A percentile compares a stretch with the other conserved stretches of the same genome.
These are phyloP conservation scores for Prototheca stagnorum DNA, from an alignment of 163 green algal genomes.

Conservation along the genomic window DNA sequence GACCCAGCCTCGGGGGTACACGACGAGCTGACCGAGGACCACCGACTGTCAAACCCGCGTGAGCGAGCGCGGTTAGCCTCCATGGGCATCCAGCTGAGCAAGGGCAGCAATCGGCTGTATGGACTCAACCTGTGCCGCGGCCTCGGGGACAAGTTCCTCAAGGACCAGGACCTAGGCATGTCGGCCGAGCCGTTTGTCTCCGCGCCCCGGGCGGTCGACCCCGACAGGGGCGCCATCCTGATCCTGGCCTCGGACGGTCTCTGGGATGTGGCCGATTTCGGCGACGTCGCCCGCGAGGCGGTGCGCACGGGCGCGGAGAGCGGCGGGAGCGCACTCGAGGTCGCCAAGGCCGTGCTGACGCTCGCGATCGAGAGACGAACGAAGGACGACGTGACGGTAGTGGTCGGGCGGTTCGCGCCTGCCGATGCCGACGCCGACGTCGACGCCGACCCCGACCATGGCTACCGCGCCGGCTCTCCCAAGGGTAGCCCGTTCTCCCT, in stretches of 20 bases:
- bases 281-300: conserved; percentile 16
- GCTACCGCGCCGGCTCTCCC: no score
- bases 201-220: conserved; percentile 10
- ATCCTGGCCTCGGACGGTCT: conserved; percentile 63
- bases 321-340: conserved; percentile 7
- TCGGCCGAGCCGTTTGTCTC: conserved; percentile 46
- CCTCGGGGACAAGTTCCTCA: conserved; percentile 55
- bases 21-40: conserved; percentile 38
- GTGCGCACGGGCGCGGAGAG: no score
- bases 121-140: conserved; percentile 66
- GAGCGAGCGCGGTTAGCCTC: conserved; percentile 44
- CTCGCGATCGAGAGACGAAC: conserved; percentile 28
- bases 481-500: no score
- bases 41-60: conserved; percentile 33
- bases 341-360: conserved; percentile 26
- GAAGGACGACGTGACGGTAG: conserved; percentile 51
- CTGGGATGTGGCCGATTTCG: conserved; percentile 54
- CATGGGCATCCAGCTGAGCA: conserved; percentile 17
- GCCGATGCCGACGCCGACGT: conserved; percentile 2
- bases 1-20: not conserved
- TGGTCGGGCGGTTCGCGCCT: conserved; percentile 18
- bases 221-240: conserved; percentile 25
- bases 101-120: conserved; percentile 40
- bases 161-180: conserved; percentile 60
- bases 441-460: no score